Evolutionary conservation across 2,329 filamentous ascomycete genomes (phyloP).

Genomic region (Aspergillus sp.): DNA sequence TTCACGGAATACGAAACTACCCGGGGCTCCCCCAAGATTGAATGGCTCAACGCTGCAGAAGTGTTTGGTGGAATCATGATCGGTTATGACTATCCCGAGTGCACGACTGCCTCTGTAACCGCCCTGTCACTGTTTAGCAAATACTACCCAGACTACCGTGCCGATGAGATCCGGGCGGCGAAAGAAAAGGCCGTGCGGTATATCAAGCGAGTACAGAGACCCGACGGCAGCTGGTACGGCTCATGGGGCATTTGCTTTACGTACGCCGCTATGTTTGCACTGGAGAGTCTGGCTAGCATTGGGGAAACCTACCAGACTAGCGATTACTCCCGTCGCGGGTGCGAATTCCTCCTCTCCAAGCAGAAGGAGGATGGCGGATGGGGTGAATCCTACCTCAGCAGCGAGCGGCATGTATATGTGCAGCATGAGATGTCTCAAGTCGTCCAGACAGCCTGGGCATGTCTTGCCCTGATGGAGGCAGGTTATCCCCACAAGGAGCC

Average conservation of each 20-base stretch:
- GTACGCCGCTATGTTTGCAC: slow-evolving; percentile 93
- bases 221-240: slow-evolving; percentile 95
- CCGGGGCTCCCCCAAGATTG: slow-evolving; percentile 72
- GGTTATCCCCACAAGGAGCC: slow-evolving; percentile 72
- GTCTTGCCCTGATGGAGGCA: slow-evolving; percentile 78
- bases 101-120: slow-evolving; percentile 91
- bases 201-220: slow-evolving; percentile 74
- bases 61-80: slow-evolving; percentile 98
- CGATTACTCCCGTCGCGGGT: slow-evolving; percentile 67
- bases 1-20: slow-evolving; percentile 87
- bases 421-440: slow-evolving; percentile 82
- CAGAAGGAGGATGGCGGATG: slow-evolving; percentile 90
- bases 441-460: slow-evolving; percentile 90
- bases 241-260: slow-evolving; percentile 98
- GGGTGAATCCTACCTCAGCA: slow-evolving; percentile 91
- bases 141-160: slow-evolving; percentile 77
- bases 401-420: slow-evolving; percentile 70
- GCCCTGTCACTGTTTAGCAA: slow-evolving; percentile 78
- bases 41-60: slow-evolving; percentile 90
- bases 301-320: slow-evolving; percentile 80
- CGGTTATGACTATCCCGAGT: slow-evolving; percentile 97
- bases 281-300: slow-evolving; percentile 77
- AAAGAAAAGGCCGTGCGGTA: slow-evolving; percentile 73
- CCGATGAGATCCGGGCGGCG: slow-evolving; percentile 69
- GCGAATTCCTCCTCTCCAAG: slow-evolving; percentile 79